These are phyloP conservation scores for Thraustotheca clavata DNA, from an alignment of 352 stramenopile genomes.

Conservation along the genomic window DNA sequence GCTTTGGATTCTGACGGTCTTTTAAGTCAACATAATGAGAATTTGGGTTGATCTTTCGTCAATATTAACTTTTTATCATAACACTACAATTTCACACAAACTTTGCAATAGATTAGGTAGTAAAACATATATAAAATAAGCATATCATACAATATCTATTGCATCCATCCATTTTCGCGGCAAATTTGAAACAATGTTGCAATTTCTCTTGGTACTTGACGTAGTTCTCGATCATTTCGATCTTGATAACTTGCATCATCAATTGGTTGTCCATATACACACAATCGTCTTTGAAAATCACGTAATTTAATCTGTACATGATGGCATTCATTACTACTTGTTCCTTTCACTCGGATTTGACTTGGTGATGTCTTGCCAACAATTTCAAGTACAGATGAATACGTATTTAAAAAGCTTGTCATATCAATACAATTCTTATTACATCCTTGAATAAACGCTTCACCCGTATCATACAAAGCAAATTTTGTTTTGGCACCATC, in stretches of 20 bases:
- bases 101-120: neutral
- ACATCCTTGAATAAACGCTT: neutral
- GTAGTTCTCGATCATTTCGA: neutral
- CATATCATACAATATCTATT: neutral
- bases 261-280: neutral
- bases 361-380: neutral
- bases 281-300: neutral
- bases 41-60: constrained; percentile 18
- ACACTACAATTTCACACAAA: neutral
- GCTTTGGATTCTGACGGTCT: neutral
- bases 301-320: neutral
- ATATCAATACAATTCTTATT: neutral
- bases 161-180: constrained; percentile 1
- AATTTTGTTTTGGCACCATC: neutral
- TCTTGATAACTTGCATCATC: neutral
- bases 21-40: constrained; percentile 6
- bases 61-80: neutral
- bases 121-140: neutral
- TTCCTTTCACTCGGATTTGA: neutral
- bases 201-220: neutral
- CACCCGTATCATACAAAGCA: neutral
- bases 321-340: neutral
- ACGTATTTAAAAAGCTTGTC: neutral
- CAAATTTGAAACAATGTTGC: neutral
- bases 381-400: neutral